Evolutionary conservation across 2,329 filamentous ascomycete genomes (phyloP), one percentile per base, ranked within the genome.

Genomic region (Pseudogymnoascus sp.): DNA sequence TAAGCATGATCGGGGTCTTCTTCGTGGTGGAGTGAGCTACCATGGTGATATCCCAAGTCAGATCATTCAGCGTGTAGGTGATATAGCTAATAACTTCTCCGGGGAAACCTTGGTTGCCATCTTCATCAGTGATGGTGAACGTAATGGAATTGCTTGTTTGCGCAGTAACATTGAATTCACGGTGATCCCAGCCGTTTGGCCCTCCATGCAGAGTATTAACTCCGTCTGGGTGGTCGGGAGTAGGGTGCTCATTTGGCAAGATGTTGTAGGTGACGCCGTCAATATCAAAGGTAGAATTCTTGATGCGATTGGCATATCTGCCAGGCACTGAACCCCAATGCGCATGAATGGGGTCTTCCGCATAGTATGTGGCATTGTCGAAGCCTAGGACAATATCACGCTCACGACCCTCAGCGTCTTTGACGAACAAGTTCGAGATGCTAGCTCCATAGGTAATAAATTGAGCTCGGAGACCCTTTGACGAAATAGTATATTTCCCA

Each of bases 1-100:
- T 89, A 62, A 93, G 79, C 89, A 93, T 92, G 72, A 93, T 90
- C 57, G 89, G 89, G 5, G 89, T 92, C 76, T 86, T 87, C 75
- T 89, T 84, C 30, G 86, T 89, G 7, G 86, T 85, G 2, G 88
- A 78, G 61, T 88, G 73, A 39, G 88, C 89, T 12, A 86, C 76
- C 79, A 92, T 90, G 74, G 84, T 86, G 68, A 91, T 79, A 69
- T 89, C 80, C 87, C 88, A 92, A 57, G 84, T 82, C 71, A 81
- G 78, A 28, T 85, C 82, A 3, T 78, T 79, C 59, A 92, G 72
- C 0, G 86, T 86, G 74, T 92, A 93, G 4, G 88, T 91, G 64
- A 91, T 80, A 72, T 88, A 85, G 63, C 86, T 86, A 58, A 89
- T 75, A 5, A 93, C 88, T 72, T 90, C 85, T 61, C 89, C 89